phyloP scores from a whole-genome alignment of 2,329 filamentous ascomycete species.

The Colletotrichum sp. region DNA sequence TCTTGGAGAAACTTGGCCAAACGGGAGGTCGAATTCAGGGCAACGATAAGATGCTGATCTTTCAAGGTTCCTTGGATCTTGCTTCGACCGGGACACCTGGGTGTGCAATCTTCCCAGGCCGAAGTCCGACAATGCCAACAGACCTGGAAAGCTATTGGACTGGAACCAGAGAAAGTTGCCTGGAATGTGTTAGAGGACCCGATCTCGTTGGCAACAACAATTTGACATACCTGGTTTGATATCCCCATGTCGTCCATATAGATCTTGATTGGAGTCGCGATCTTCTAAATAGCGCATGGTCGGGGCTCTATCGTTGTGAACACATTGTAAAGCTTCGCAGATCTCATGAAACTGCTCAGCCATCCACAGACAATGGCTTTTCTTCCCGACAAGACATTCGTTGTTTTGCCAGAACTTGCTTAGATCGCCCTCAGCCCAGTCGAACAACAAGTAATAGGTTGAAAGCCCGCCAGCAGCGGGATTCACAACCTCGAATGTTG shows the following conservation, averaged over 20 bases:
- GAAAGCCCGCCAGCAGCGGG: background rate
- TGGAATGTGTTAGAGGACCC: background rate
- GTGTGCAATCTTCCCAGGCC: background rate
- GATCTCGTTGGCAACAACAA: accelerated
- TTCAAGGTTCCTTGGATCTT: background rate
- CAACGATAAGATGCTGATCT: constrained; percentile 39
- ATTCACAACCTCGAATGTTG: background rate
- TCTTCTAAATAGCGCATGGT: background rate
- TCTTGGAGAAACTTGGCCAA: constrained; percentile 22
- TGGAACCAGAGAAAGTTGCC: constrained; percentile 4
- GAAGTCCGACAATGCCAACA: background rate
- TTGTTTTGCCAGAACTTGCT: constrained; percentile 8
- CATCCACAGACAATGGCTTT: constrained; percentile 1
- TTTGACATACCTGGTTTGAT: constrained; percentile 1
- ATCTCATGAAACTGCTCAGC: constrained; percentile 4
- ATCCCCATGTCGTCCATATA: constrained; percentile 6
- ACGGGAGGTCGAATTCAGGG: constrained; percentile 36
- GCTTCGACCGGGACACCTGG: background rate
- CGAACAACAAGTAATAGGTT: background rate
- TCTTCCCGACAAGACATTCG: background rate
- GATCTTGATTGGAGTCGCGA: background rate
- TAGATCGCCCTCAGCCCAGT: constrained; percentile 7
- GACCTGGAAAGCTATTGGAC: background rate
- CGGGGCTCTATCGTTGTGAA: background rate
- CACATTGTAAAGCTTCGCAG: background rate